Percentiles rank a stretch among this genome's conserved stretches.
Evolutionary conservation across 192 early-diverging fungal genomes (phyloP).

Genomic region (Backusella mclennaniae): DNA sequence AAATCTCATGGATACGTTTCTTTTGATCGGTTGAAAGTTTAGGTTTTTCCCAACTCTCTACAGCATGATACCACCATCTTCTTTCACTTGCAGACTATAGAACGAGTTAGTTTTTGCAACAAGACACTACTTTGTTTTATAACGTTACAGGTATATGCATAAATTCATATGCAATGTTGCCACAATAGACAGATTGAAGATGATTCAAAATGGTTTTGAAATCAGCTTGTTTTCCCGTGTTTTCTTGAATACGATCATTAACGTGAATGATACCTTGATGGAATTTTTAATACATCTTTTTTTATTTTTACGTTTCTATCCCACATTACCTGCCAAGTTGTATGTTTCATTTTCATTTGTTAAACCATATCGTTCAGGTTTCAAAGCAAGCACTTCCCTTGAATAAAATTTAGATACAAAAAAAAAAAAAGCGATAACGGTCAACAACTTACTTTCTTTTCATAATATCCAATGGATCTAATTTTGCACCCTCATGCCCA

Average conservation of each 20-base stretch:
- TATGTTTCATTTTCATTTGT: conserved; percentile 52
- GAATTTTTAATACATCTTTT: no score
- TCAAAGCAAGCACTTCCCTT: conserved; percentile 65
- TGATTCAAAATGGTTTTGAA: conserved; percentile 70
- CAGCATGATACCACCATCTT: conserved; percentile 84
- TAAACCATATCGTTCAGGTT: conserved; percentile 84
- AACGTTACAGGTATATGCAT: conserved; percentile 78
- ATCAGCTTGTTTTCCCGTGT: conserved; percentile 48
- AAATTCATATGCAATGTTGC: conserved; percentile 93
- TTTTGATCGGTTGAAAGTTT: conserved; percentile 59
- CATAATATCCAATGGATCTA: conserved; percentile 85
- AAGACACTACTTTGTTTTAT: no score
- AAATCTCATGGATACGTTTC: conserved; percentile 72
- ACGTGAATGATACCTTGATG: conserved; percentile 67
- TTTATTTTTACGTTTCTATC: not conserved
- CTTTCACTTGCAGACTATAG: conserved; percentile 72
- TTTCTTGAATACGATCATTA: conserved; percentile 48
- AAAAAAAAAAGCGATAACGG: no score
- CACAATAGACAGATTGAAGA: conserved; percentile 72
- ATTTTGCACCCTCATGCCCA: conserved; percentile 79
- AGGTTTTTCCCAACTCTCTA: conserved; percentile 73
- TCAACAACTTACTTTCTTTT: conserved; percentile 55
- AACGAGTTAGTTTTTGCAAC: not conserved
- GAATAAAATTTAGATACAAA: not conserved
- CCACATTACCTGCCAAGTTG: conserved; percentile 53